Percentiles rank a stretch among this genome's conserved stretches.
Evolutionary conservation across 2,329 filamentous ascomycete species (phyloP).

Genomic region (Nemania diffusa): DNA sequence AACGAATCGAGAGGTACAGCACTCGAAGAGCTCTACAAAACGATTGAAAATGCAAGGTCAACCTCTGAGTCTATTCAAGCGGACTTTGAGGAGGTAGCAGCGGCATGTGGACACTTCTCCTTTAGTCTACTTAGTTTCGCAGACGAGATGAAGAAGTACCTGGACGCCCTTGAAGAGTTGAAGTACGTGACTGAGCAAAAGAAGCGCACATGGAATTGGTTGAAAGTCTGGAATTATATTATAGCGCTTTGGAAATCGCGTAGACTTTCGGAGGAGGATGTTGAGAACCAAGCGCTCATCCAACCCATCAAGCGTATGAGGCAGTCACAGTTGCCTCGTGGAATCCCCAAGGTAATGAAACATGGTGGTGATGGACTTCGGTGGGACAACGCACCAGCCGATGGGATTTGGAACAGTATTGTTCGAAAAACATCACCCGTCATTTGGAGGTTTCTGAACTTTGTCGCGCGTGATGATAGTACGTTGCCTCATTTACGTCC

Average conservation of each 20-base stretch:
- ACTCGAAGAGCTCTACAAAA: slow-evolving; percentile 81
- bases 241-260: slow-evolving; percentile 46
- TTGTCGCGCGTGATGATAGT: slow-evolving; percentile 65
- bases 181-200: slow-evolving; percentile 75
- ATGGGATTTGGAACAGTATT: slow-evolving; percentile 51
- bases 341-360: slow-evolving; percentile 65
- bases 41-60: slow-evolving; percentile 75
- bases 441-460: slow-evolving; percentile 58
- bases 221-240: slow-evolving; percentile 75
- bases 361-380: slow-evolving; percentile 63
- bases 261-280: slow-evolving; percentile 48
- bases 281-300: slow-evolving; percentile 57
- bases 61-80: slow-evolving; percentile 81
- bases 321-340: slow-evolving; percentile 65
- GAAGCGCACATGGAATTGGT: slow-evolving; percentile 81
- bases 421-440: slow-evolving; percentile 59
- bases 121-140: slow-evolving; percentile 92
- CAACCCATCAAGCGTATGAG: slow-evolving; percentile 59
- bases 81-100: slow-evolving; percentile 95
- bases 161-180: slow-evolving; percentile 86
- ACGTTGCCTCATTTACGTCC: slow-evolving; percentile 37
- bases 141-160: slow-evolving; percentile 84
- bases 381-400: slow-evolving; percentile 64
- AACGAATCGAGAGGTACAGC: slow-evolving; percentile 79
- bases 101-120: slow-evolving; percentile 97